Conservation (phyloP, 495 filamentous ascomycete species). For the Tuber microsphaerosporum region DNA sequence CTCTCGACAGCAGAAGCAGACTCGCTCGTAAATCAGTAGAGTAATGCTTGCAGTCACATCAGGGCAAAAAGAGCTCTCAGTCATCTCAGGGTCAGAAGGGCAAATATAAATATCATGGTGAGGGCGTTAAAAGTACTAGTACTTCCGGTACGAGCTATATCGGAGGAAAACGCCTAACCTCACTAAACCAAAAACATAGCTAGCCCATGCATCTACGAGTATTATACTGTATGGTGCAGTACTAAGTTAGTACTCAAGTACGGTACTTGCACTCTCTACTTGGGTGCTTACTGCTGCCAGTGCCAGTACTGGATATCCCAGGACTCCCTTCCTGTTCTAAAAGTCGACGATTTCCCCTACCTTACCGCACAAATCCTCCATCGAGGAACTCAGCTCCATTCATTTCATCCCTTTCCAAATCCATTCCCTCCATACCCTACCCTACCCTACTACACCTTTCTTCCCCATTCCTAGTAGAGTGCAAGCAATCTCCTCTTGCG, state of each 20-base stretch:
- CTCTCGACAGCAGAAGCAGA: background rate
- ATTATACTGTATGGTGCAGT: background rate
- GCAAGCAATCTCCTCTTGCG: background rate
- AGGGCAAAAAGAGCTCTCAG: background rate
- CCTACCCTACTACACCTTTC: background rate
- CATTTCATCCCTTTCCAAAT: background rate
- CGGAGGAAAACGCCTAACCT: background rate
- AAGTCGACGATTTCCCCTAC: background rate
- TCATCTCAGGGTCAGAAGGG: background rate
- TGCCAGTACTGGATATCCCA: background rate
- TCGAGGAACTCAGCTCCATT: background rate
- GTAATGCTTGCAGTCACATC: background rate
- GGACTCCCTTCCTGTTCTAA: background rate
- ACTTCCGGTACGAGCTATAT: background rate
- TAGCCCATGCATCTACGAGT: background rate
- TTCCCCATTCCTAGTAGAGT: background rate
- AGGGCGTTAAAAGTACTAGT: constrained; percentile 1
- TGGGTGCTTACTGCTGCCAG: too few relatives aligned
- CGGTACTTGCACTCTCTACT: too few relatives aligned
- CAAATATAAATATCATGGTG: background rate
- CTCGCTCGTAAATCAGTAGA: background rate
- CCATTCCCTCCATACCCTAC: background rate
- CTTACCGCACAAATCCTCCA: background rate
- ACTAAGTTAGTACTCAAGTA: too few relatives aligned
- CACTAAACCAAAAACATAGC: background rate